Base-by-base conservation (phyloP, 164 flowering plant genomes). In the Kingdonia uniflora region DNA sequence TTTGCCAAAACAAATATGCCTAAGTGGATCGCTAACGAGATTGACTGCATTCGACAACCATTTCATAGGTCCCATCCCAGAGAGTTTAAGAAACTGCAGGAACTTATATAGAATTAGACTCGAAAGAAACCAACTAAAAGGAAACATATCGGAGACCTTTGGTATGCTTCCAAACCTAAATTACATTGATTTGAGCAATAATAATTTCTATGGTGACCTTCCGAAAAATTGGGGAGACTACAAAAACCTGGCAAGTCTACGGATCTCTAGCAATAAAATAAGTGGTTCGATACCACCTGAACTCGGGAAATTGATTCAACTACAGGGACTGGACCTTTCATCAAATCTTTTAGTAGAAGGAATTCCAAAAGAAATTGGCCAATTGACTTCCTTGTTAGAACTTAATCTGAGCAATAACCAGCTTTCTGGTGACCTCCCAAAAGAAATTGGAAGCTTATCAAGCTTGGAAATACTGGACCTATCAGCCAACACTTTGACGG, bases 31-130 rank as follows among this genome's bases (percentile, higher is more conserved):
- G 11, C 25, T 57, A 1, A 38, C 19, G 17, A 16, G 23, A 44
- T 33, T 57, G 19, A 44, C 48, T 17, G 14, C 47, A n/a, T 37
- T 39, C 1, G 14, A 17, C 23, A 57, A 57, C 50, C 19, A 10
- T 23, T 21, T 57, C n/a, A 2, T 20, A 10, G 53, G 60, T 14
- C 14, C 39, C 14, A 57, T 57, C 20, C 53, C 60, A 10, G 17
- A 19, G 7, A 20, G 16, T 20, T 33, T 57, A 3, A 33, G 46
- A 15, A 37, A 41, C 13, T 39, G 45, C 16, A 11, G 22, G 25
- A 0, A 17, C 5, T 16, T 57, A 14, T 33, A 22, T 23, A 29
- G 16, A 21, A 14, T 56, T 29, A 44, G 20, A 16, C 44, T 50
- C 12, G 33, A 41, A 5, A 10, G 11, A 15, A 49, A 39, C 53